Base-by-base conservation (phyloP, 163 green algal species). In the Chloroidium sp. region DNA sequence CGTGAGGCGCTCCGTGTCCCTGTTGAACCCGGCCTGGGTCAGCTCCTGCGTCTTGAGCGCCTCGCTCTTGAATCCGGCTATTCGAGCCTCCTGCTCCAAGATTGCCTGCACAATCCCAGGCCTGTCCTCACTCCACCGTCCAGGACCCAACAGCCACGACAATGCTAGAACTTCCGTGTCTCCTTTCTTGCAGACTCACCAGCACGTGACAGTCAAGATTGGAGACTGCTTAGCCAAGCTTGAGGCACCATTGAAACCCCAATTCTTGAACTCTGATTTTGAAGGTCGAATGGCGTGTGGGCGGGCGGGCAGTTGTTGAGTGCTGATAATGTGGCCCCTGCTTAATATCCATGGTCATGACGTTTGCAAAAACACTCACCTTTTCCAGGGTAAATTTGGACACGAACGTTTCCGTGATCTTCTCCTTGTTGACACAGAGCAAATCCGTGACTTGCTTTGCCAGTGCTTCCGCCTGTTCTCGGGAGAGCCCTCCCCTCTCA, bases 1-100 rank as follows among this genome's bases (percentile, higher is more conserved):
- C 79, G 93, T 88, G 84, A 98, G 87, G 69, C 94, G 87, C 82
- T 98, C 95, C 6, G 93, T 90, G 82, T 98, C 95, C 69, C 97
- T 91, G 8, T 89, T 92, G n/a, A 97, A 87, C 1, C 85, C 92
- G 14, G 89, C 88, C 4, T 85, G 80, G 69, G 92, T 89, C 84
- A 95, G 87, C 80, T 96, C 93, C 80, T 95, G 88, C 59, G 86
- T 90, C 82, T 98, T 97, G 6, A 91, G 77, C 57, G 98, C 86
- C 82, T 98, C 95, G 1, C 86, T 90, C 78, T 96, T 94, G 85
- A 98, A 97, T 79, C 85, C 84, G 12, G 87, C 83, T 14, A 97
- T 92, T 2, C 84, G 81, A 0, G 90, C 85, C 64, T 97, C 91
- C 62, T 95, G 89, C 85, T 97, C 89, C 82, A 98, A 77, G 8